Evolutionary conservation across 2,329 filamentous ascomycete genomes (phyloP).

Genomic region (Hypoxylon sp.): DNA sequence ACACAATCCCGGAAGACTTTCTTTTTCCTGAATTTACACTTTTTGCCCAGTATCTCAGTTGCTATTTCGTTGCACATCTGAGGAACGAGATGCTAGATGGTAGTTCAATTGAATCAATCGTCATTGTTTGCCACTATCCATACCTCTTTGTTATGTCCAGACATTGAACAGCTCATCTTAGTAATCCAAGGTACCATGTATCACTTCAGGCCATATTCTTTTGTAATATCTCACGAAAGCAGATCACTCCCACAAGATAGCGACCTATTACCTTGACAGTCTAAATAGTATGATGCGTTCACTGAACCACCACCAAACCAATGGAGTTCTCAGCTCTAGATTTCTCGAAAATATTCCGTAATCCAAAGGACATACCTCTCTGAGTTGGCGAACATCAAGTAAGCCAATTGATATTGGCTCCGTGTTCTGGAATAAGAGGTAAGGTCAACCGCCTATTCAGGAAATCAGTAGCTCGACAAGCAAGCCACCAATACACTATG

Average conservation of each 20-base stretch:
- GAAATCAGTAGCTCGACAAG: not conserved
- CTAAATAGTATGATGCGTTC: not conserved
- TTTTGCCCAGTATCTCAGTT: not conserved
- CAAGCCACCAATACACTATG: too few relatives aligned
- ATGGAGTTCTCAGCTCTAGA: not conserved
- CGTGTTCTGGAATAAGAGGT: not conserved
- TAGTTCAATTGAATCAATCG: not conserved
- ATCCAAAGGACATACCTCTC: not conserved
- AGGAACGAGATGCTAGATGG: not conserved
- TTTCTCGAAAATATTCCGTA: not conserved
- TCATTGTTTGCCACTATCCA: not conserved
- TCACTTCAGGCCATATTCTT: not conserved
- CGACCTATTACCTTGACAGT: not conserved
- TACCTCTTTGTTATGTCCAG: not conserved
- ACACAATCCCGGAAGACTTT: constrained; percentile 48
- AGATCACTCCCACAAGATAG: not conserved
- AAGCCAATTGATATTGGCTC: not conserved
- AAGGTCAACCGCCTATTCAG: not conserved
- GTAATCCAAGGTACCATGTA: not conserved
- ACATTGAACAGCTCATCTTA: not conserved
- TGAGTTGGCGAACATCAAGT: not conserved
- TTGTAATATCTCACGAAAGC: not conserved
- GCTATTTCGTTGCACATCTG: not conserved
- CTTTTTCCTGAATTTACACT: not conserved
- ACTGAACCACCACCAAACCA: not conserved